Evolutionary conservation across 768 basidiomycete genomes (phyloP).

Genomic region (Rhizopogon vulgaris): DNA sequence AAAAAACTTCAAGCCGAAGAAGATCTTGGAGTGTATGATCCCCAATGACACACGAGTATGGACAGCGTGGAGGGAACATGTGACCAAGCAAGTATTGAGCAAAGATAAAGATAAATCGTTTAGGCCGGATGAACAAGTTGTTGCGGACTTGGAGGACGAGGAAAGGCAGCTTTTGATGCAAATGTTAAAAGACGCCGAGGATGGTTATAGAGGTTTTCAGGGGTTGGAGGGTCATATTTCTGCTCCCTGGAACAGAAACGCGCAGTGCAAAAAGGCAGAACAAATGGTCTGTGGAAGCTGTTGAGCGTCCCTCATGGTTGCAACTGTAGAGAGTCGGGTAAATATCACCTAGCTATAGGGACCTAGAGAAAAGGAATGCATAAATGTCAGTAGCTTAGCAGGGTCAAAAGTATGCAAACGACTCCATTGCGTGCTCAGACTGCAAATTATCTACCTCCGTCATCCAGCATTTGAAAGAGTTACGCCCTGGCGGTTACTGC

Average conservation of each 20-base stretch:
- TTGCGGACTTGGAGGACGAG: background rate
- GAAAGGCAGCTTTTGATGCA: background rate
- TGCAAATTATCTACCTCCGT: constrained; percentile 10
- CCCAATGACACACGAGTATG: constrained; percentile 18
- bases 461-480: constrained; percentile 2
- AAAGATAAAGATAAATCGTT: background rate
- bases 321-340: background rate
- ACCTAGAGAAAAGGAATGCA: background rate
- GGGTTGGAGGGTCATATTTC: no score
- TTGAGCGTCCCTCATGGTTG: background rate
- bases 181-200: background rate
- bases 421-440: background rate
- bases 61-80: constrained; percentile 16
- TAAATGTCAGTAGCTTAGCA: background rate
- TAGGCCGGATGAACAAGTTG: background rate
- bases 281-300: background rate
- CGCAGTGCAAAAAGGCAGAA: background rate
- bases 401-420: background rate
- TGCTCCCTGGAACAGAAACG: background rate
- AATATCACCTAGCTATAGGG: background rate
- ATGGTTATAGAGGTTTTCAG: background rate
- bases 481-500: constrained; percentile 6
- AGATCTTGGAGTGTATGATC: constrained; percentile 7
- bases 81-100: constrained; percentile 5
- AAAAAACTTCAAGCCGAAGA: constrained; percentile 5